phyloP scores from a whole-genome alignment of 176 grass and related monocot species.

The Thalia dealbata region DNA sequence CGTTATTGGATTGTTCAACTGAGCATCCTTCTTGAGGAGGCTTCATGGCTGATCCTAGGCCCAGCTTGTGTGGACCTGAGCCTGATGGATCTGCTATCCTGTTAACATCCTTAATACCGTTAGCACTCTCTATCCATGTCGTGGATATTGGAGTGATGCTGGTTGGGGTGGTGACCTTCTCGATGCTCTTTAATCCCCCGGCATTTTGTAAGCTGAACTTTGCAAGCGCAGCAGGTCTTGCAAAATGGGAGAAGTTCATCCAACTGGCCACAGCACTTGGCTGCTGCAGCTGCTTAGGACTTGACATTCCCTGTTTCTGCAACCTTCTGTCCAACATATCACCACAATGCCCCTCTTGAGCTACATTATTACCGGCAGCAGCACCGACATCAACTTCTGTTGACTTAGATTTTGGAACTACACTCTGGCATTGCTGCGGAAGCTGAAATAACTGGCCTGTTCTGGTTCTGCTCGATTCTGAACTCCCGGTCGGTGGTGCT shows the following conservation, averaged over 20 bases:
- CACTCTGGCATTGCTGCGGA: slow-evolving; percentile 1
- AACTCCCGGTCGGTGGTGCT: background rate
- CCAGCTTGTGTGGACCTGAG: background rate
- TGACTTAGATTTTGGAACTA: slow-evolving; percentile 1
- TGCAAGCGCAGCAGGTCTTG: slow-evolving; percentile 8
- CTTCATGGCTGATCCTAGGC: background rate
- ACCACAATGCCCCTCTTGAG: background rate
- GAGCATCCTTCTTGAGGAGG: background rate
- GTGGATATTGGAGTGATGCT: background rate
- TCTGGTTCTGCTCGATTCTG: background rate
- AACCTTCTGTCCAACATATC: background rate
- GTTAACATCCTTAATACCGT: background rate
- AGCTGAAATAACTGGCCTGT: slow-evolving; percentile 6
- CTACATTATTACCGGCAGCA: background rate
- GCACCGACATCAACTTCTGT: background rate
- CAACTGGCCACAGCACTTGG: background rate
- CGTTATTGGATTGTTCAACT: background rate
- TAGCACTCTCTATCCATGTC: background rate
- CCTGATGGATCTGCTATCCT: background rate
- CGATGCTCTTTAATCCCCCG: background rate
- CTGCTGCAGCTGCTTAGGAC: background rate
- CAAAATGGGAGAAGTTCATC: slow-evolving; percentile 20
- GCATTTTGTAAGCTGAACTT: background rate
- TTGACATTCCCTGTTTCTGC: slow-evolving; percentile 1
- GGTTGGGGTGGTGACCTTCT: background rate